phyloP scores from a whole-genome alignment of 371 early-diverging fungal species.

The Apophysomyces variabilis region DNA sequence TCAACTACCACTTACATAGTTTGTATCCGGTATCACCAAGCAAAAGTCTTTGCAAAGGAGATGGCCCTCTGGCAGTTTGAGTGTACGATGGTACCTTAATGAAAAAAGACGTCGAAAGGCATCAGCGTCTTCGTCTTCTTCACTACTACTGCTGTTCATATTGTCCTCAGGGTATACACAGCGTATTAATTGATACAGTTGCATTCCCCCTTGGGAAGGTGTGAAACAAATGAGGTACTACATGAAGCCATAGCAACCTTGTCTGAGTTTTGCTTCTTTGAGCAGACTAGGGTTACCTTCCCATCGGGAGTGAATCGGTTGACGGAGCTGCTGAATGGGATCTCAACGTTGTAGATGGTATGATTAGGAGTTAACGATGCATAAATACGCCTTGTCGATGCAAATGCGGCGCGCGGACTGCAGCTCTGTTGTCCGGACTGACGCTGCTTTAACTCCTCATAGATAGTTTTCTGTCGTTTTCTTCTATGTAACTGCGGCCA shows the following conservation, averaged over 20 bases:
- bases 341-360: constrained; percentile 14
- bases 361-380: constrained; percentile 7
- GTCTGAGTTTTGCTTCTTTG: background rate
- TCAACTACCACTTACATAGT: constrained; percentile 11
- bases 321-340: constrained; percentile 4
- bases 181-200: background rate
- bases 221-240: constrained; percentile 5
- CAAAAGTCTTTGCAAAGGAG: constrained; percentile 18
- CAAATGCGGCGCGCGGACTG: background rate
- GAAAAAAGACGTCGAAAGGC: constrained; percentile 9
- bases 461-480: constrained; percentile 1
- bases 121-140: background rate
- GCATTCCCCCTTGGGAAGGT: constrained; percentile 3
- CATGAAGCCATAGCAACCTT: background rate
- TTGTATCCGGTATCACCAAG: background rate
- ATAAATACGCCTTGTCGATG: constrained; percentile 4
- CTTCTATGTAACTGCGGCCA: constrained; percentile 1
- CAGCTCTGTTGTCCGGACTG: background rate
- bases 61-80: constrained; percentile 12
- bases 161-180: constrained; percentile 3
- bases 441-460: constrained; percentile 7
- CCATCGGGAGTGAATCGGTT: constrained; percentile 13
- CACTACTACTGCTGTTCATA: background rate
- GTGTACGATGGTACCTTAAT: constrained; percentile 8
- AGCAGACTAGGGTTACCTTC: background rate